Evolutionary conservation across 331 rosid species (phyloP).

Genomic region (Acacia concinna): DNA sequence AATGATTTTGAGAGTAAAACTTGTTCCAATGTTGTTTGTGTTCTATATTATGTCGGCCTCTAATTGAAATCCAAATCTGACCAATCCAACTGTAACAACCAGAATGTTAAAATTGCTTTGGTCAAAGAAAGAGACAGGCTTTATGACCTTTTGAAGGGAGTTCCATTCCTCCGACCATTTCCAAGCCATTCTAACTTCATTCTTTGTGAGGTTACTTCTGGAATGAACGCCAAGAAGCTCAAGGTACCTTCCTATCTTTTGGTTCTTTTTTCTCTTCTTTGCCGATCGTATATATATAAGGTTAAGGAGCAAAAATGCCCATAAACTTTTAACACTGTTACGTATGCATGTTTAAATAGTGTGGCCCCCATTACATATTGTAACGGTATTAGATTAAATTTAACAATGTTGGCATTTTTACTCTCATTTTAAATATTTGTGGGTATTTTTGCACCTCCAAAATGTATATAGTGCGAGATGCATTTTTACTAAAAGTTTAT

Average conservation of each 20-base stretch:
- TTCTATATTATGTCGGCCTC: not conserved
- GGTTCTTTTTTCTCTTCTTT: not conserved
- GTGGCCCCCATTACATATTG: no score
- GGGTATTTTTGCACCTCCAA: no score
- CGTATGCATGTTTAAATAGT: no score
- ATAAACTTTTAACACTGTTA: no score
- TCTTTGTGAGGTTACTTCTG: slow-evolving; percentile 85
- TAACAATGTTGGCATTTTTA: no score
- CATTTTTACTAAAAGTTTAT: no score
- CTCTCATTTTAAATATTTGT: no score
- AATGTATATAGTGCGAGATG: no score
- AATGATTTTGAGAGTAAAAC: not conserved
- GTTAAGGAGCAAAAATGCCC: no score
- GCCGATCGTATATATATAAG: not conserved
- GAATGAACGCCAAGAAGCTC: slow-evolving; percentile 83
- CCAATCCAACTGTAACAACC: slow-evolving; percentile 32
- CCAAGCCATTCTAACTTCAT: slow-evolving; percentile 94
- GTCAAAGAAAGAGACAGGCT: slow-evolving; percentile 82
- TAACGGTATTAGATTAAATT: no score
- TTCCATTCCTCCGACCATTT: slow-evolving; percentile 78
- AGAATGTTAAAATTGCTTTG: slow-evolving; percentile 79
- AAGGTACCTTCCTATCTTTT: slow-evolving; percentile 55
- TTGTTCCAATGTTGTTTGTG: slow-evolving; percentile 10
- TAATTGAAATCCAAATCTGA: slow-evolving; percentile 34
- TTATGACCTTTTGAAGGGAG: slow-evolving; percentile 59